phyloP scores from a whole-genome alignment of 139 green algal genomes.

The Coelastrella sp. region DNA sequence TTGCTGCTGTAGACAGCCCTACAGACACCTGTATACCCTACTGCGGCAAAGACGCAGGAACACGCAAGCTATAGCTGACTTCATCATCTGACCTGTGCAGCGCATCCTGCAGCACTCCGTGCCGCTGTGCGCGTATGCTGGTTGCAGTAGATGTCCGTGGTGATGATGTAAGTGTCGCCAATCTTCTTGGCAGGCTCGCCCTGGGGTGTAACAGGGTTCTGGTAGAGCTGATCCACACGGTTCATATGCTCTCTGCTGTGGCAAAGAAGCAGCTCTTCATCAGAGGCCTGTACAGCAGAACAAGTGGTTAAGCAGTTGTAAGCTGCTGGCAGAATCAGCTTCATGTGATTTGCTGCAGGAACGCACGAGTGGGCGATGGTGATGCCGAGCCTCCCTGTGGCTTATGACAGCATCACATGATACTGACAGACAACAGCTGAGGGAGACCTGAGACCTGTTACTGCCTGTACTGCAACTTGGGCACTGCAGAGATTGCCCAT shows the following conservation, averaged over 20 bases:
- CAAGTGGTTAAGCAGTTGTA: not conserved
- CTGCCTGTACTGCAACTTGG: too few species aligned
- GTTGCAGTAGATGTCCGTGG: constrained; percentile 36
- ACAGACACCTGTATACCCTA: too few species aligned
- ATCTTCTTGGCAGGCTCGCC: not conserved
- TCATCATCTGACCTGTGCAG: constrained; percentile 49
- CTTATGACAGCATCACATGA: too few species aligned
- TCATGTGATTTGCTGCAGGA: too few species aligned
- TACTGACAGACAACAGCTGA: too few species aligned
- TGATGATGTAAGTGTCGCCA: constrained; percentile 34
- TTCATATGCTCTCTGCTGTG: constrained; percentile 68
- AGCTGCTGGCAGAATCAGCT: not conserved
- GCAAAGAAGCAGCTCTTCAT: constrained; percentile 62
- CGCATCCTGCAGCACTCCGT: constrained; percentile 59
- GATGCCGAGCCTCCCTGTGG: too few species aligned
- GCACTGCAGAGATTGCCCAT: too few species aligned
- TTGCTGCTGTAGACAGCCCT: too few species aligned
- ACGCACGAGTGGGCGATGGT: not conserved
- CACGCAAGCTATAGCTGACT: not conserved
- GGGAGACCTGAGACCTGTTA: too few species aligned
- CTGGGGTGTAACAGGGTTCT: not conserved
- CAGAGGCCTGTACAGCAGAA: constrained; percentile 52
- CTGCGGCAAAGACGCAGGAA: not conserved
- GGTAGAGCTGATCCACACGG: constrained; percentile 31
- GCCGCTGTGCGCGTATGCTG: constrained; percentile 52